A percentile compares a stretch with the other conserved stretches of the same genome.
phyloP scores from a whole-genome alignment of 805 yeast genomes.

The Danielia oregonensis region DNA sequence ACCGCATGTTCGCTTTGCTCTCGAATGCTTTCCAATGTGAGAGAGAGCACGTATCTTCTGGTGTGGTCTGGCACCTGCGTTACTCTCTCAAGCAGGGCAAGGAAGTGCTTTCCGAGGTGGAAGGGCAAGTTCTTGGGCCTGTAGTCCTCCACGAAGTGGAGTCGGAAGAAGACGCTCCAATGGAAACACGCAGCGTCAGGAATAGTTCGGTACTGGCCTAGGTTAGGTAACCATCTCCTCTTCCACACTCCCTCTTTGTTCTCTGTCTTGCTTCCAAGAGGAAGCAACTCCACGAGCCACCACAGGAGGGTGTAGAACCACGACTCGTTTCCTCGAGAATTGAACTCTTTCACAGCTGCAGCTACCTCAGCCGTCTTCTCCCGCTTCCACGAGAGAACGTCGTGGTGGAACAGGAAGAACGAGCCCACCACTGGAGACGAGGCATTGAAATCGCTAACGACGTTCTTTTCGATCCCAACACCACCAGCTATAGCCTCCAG shows the following conservation, averaged over 20 bases:
- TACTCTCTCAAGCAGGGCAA: slow-evolving; percentile 18
- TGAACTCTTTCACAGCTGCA: slow-evolving; percentile 24
- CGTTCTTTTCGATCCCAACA: slow-evolving; percentile 39
- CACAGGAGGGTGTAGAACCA: slow-evolving; percentile 35
- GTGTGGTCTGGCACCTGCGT: slow-evolving; percentile 1
- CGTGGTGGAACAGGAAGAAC: slow-evolving; percentile 50
- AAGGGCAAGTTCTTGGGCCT: slow-evolving; percentile 31
- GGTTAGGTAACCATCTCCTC: slow-evolving; percentile 48
- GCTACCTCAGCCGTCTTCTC: too few relatives aligned
- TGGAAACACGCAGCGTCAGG: slow-evolving; percentile 49
- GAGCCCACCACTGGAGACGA: slow-evolving; percentile 39
- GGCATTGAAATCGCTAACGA: slow-evolving; percentile 37
- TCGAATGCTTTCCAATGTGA: slow-evolving; percentile 1
- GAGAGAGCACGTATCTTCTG: neutral
- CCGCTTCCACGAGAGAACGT: slow-evolving; percentile 30
- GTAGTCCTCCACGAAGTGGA: slow-evolving; percentile 44
- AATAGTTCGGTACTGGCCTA: slow-evolving; percentile 49
- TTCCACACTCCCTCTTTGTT: slow-evolving; percentile 48
- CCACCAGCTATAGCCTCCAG: slow-evolving; percentile 51
- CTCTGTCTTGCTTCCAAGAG: slow-evolving; percentile 51
- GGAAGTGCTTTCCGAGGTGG: slow-evolving; percentile 16
- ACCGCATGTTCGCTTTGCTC: neutral
- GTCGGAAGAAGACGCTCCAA: slow-evolving; percentile 63
- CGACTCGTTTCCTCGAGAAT: slow-evolving; percentile 35
- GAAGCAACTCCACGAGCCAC: slow-evolving; percentile 65